phyloP scores from a whole-genome alignment of 352 stramenopile genomes.

The Globisporangium echinulatum region DNA sequence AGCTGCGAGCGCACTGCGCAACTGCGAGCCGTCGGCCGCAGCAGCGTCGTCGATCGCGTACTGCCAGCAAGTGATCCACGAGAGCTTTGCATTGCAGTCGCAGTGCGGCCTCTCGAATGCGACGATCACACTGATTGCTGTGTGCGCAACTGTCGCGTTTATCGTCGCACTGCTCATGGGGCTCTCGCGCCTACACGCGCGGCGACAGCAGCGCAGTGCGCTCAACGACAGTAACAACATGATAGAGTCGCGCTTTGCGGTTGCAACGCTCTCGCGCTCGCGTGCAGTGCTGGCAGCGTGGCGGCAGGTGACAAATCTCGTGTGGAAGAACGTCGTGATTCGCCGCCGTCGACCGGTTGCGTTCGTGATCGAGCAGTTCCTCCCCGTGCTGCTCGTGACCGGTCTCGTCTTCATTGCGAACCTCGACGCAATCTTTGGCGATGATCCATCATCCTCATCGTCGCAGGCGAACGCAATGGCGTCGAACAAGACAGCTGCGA shows the following conservation, averaged over 20 bases:
- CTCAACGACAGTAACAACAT: background rate
- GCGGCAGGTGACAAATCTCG: conserved; percentile 51
- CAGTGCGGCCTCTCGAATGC: conserved; percentile 27
- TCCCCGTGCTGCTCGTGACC: conserved; percentile 43
- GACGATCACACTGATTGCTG: conserved; percentile 27
- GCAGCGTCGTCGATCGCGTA: conserved; percentile 18
- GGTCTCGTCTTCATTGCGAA: conserved; percentile 60
- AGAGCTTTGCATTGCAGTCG: conserved; percentile 26
- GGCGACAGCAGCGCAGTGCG: conserved; percentile 5
- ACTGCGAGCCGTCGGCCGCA: conserved; percentile 22
- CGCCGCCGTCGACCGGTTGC: conserved; percentile 34
- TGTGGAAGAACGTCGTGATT: conserved; percentile 71
- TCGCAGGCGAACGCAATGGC: conserved; percentile 10
- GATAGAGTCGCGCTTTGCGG: conserved; percentile 23
- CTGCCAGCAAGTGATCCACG: conserved; percentile 35
- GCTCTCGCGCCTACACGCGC: conserved; percentile 13
- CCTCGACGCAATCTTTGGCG: conserved; percentile 39
- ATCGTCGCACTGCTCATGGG: conserved; percentile 15
- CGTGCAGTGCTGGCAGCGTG: conserved; percentile 23
- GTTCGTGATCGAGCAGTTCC: conserved; percentile 50
- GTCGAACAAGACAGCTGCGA: conserved; percentile 10
- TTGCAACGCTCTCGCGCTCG: conserved; percentile 19
- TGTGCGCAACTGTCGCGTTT: conserved; percentile 9
- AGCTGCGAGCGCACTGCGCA: conserved; percentile 13
- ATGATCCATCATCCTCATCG: conserved; percentile 9